These are phyloP conservation scores for Panaeolus cyanescens DNA, from an alignment of 768 basidiomycete species.

Conservation along the genomic window DNA sequence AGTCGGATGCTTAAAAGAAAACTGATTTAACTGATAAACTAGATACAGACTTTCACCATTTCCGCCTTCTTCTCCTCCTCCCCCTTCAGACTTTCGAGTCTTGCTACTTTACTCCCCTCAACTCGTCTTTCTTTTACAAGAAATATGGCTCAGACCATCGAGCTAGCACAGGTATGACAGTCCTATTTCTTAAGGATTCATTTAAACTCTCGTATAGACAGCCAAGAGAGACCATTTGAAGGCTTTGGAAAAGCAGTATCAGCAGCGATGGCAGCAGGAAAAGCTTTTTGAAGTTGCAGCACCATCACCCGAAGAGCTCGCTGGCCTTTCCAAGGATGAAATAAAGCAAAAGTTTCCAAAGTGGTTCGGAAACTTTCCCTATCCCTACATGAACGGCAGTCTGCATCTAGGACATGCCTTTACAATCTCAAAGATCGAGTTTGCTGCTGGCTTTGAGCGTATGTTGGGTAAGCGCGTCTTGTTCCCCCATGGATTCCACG, in stretches of 20 bases:
- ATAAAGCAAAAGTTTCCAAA: conserved; percentile 83
- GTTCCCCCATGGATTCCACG: conserved; percentile 98
- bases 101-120: conserved; percentile 34
- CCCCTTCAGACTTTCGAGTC: conserved; percentile 33
- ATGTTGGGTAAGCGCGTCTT: conserved; percentile 93
- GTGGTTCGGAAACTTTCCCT: conserved; percentile 98
- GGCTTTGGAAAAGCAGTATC: conserved; percentile 82
- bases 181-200: not conserved
- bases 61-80: conserved; percentile 22
- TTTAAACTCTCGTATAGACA: conserved; percentile 58
- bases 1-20: conserved; percentile 6
- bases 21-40: conserved; percentile 18
- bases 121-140: conserved; percentile 13
- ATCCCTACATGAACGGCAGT: conserved; percentile 98
- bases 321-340: conserved; percentile 63
- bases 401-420: conserved; percentile 97
- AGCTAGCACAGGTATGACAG: conserved; percentile 56
- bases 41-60: conserved; percentile 28
- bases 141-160: conserved; percentile 63
- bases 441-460: conserved; percentile 91
- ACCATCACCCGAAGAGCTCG: conserved; percentile 67
- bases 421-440: conserved; percentile 98
- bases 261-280: conserved; percentile 76
- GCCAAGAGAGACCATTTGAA: conserved; percentile 90
- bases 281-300: conserved; percentile 85